A percentile compares a stretch with the other conserved stretches of the same genome.
phyloP scores from a whole-genome alignment of 2,329 filamentous ascomycete species.

The Aspergillus nomiae region DNA sequence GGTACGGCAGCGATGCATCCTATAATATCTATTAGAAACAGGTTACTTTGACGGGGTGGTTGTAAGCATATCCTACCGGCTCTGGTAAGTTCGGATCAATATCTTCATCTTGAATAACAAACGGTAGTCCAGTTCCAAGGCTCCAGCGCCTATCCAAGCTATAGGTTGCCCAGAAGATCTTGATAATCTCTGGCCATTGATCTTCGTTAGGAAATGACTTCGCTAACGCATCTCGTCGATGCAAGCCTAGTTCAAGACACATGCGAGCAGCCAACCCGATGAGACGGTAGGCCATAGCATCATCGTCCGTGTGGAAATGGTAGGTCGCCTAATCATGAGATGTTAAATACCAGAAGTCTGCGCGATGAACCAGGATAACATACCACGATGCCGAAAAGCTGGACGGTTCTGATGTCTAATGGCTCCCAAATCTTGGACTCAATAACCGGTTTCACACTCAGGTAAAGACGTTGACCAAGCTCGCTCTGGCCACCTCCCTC shows the following conservation, averaged over 20 bases:
- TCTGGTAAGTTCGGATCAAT: constrained; percentile 78
- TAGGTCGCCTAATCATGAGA: constrained; percentile 62
- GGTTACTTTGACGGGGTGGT: neutral
- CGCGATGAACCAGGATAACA: constrained; percentile 11
- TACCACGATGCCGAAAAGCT: constrained; percentile 56
- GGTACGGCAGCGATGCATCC: constrained; percentile 62
- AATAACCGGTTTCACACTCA: constrained; percentile 71
- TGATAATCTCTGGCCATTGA: constrained; percentile 67
- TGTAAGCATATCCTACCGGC: constrained; percentile 58
- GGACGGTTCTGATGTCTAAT: constrained; percentile 60
- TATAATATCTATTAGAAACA: constrained; percentile 17
- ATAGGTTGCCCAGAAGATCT: constrained; percentile 85
- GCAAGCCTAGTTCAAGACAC: constrained; percentile 80
- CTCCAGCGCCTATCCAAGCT: constrained; percentile 85
- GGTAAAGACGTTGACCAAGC: constrained; percentile 71
- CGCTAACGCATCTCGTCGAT: constrained; percentile 72
- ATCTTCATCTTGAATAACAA: constrained; percentile 80
- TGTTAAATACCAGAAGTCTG: constrained; percentile 6
- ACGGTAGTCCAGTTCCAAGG: constrained; percentile 85
- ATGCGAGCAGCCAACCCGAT: constrained; percentile 81
- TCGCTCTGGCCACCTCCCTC: constrained; percentile 79
- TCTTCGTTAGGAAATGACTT: constrained; percentile 67
- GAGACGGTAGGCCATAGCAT: constrained; percentile 81
- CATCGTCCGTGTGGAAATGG: constrained; percentile 83
- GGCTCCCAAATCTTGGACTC: constrained; percentile 64